Evolutionary conservation across 225 moss, liverwort and hornwort genomes (phyloP), one percentile per base, ranked within the genome.

Genomic region (Bryum argenteum): DNA sequence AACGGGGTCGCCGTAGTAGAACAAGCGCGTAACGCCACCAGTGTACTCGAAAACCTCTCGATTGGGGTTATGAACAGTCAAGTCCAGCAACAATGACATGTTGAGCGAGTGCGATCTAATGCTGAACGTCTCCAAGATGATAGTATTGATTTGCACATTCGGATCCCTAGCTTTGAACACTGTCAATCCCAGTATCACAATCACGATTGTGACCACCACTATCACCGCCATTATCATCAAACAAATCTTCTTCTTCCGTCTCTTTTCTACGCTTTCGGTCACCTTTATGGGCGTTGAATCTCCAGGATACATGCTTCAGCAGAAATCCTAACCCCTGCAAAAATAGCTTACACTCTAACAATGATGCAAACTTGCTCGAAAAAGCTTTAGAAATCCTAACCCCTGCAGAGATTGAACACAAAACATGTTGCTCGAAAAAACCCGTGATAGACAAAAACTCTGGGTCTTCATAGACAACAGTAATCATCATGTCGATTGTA

Each of bases 1-100:
- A 0, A 87, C 78, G 16, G 71, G 75, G 10, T 87, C 80, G 11
- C 86, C 80, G 5, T 80, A 80, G 41, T 87, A 87, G 78, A 80
- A 76, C 47, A 87, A 28, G 37, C 69, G 57, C 8, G 71, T 63
- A 39, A 61, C 17, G 54, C 75, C 47, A 40, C 81, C 75, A 26
- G 52, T 65, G 70, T 76, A 70, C 1, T 28, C 41, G 67, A 87
- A 78, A 33, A 50, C 28, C 58, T 72, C 83, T 37, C 72, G 61
- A 70, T 87, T 87, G 58, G 86, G 80, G 55, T 87, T 87, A 73
- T 67, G 66, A 10, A 87, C 76, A 3, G 76, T 78, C 8, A 81
- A 10, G 53, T 70, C 78, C 22, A 83, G 53, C 72, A 75, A 56
- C 69, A 87, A 24, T 6, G 86, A 62, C 72, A 81, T 72, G 70